phyloP scores from a whole-genome alignment of 257 asterid species.

The Solanum bukasovii region DNA sequence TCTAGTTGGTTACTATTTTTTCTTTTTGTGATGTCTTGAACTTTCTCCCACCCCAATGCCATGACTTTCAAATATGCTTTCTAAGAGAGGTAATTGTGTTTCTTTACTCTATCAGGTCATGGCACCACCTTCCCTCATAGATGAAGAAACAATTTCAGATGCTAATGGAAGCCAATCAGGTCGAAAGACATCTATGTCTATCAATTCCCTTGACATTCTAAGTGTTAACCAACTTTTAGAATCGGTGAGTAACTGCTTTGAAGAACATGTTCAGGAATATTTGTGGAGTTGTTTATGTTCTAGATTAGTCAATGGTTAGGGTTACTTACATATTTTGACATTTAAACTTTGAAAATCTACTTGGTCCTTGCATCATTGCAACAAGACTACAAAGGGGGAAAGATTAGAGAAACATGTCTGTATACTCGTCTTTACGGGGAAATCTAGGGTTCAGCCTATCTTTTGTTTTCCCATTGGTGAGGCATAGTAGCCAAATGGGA shows the following conservation, averaged over 20 bases:
- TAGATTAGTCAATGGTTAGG: neutral
- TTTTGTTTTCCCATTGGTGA: neutral
- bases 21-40: neutral
- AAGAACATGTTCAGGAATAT: neutral
- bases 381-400: neutral
- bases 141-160: constrained; percentile 32
- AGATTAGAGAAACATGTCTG: neutral
- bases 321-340: neutral
- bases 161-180: constrained; percentile 36
- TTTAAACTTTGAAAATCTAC: neutral
- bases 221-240: constrained; percentile 45
- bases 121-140: constrained; percentile 17
- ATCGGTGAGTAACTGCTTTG: constrained; percentile 24
- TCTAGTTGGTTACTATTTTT: neutral
- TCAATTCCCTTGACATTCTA: constrained; percentile 32
- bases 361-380: neutral
- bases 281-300: neutral
- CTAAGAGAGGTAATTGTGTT: neutral
- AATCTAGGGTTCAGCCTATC: neutral
- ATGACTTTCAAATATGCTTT: neutral
- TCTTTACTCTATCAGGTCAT: constrained; percentile 18
- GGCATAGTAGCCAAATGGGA: neutral
- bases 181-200: constrained; percentile 29
- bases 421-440: neutral
- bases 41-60: neutral